These are phyloP conservation scores for Nannochloropsis granulata DNA, from an alignment of 108 stramenopile species.

Conservation along the genomic window DNA sequence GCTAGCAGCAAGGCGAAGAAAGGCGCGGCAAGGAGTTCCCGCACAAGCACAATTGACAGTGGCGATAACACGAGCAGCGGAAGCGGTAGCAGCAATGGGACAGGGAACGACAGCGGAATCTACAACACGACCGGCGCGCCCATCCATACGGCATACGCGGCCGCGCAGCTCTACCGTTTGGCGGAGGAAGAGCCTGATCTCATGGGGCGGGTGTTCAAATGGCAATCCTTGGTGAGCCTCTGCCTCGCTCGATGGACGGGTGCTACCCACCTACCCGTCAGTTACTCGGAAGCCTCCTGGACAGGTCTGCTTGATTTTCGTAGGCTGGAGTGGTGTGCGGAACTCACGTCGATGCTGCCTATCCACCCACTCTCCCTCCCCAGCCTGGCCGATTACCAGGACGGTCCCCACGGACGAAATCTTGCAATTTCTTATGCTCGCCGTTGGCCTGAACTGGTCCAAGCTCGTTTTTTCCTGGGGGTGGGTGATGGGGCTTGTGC, in stretches of 20 bases:
- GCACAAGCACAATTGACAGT: not conserved
- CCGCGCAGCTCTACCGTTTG: constrained; percentile 10
- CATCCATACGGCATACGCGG: constrained; percentile 8
- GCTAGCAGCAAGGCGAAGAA: not conserved
- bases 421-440: not conserved
- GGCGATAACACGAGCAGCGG: not conserved
- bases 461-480: constrained; percentile 6
- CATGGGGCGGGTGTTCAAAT: not conserved
- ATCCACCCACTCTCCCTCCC: not conserved
- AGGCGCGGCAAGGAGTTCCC: not conserved
- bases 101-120: not conserved
- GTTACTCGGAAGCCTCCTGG: constrained; percentile 31
- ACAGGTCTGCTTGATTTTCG: constrained; percentile 22
- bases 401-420: not conserved
- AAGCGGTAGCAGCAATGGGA: not conserved
- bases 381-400: not conserved
- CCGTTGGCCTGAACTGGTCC: constrained; percentile 14
- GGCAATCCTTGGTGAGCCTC: constrained; percentile 21
- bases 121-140: not conserved
- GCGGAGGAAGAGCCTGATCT: not conserved
- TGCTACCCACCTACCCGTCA: constrained; percentile 15
- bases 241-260: constrained; percentile 23
- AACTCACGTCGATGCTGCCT: not conserved
- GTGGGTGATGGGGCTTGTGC: constrained; percentile 22
- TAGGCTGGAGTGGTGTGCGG: constrained; percentile 6